phyloP scores from a whole-genome alignment of 306 rosid species.

The Trifolium subterraneum region DNA sequence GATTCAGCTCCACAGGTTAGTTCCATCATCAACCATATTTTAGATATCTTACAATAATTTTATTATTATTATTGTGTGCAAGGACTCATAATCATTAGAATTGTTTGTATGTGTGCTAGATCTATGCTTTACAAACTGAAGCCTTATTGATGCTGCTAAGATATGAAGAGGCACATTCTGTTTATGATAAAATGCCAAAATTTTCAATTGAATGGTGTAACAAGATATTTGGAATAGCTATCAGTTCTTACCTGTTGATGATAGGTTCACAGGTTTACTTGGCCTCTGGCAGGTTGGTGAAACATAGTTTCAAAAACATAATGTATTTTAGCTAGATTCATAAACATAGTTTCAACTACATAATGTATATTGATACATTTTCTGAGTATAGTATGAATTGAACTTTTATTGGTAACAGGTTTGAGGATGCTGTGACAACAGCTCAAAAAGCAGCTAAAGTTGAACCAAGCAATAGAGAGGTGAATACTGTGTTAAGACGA shows the following conservation, averaged over 20 bases:
- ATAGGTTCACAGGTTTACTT: conserved; percentile 64
- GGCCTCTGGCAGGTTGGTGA: conserved; percentile 83
- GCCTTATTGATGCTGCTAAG: conserved; percentile 74
- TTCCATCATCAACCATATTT: neutral
- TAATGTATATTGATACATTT: neutral
- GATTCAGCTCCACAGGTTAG: conserved; percentile 82
- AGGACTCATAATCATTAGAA: conserved; percentile 31
- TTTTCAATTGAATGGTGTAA: conserved; percentile 58
- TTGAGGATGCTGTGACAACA: conserved; percentile 75
- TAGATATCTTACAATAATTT: neutral
- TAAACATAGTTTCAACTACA: neutral
- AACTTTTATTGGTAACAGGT: conserved; percentile 51
- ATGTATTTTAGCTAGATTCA: neutral
- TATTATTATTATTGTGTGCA: neutral
- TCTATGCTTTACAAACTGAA: conserved; percentile 84
- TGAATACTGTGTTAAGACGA: conserved; percentile 54
- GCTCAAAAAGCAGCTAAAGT: conserved; percentile 69
- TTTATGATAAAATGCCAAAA: conserved; percentile 64
- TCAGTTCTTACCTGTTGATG: conserved; percentile 58
- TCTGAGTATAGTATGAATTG: conserved; percentile 21
- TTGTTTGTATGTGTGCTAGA: conserved; percentile 47
- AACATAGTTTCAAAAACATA: too few relatives aligned
- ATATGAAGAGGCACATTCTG: conserved; percentile 70
- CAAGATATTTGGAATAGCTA: conserved; percentile 60
- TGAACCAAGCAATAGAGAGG: conserved; percentile 68